Base-by-base conservation (phyloP, 176 grass and related monocot genomes). In the Paspalum notatum region DNA sequence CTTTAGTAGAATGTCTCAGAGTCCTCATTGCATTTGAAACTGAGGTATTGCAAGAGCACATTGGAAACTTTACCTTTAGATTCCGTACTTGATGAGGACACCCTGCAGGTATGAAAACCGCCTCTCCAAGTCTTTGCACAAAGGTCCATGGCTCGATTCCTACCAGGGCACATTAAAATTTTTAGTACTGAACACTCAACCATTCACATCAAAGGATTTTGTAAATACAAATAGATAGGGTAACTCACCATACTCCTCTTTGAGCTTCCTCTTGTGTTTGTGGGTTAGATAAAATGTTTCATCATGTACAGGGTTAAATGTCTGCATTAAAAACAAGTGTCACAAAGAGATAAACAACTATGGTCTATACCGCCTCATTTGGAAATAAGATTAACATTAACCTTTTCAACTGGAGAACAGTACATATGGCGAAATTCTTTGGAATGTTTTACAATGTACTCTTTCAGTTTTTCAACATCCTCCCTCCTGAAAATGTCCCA, bases 61-160 rank as follows among this genome's bases (percentile, higher is more conserved):
- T 51, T 26, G 26, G 21, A 21, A 84, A 62, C 51, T 48, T 75
- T 78, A 91, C 92, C 92, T 91, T 91, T 18, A 94, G 67, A 89
- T 94, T 94, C 47, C 92, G 87, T 52, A 94, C 92, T 94, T 94
- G 92, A 85, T 94, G 92, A 47, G 89, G 92, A 56, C 89, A 94
- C 8, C 92, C 89, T 7, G 92, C 89, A 79, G 92, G 92, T 60
- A 94, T 91, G 38, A 94, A 91, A 40, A 94, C 84, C 3, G 92
- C 92, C 58, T 94, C 92, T 62, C 92, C 92, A 87, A 94, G 86
- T 68, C 57, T 81, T 87, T 94, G 92, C 66, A 87, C 86, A 85
- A 94, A 94, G 54, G 92, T 91, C 92, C 92, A 94, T 50, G 92
- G 92, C 45, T 94, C 92, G 0, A 91, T 74, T 87, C 89, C 92